A percentile compares a stretch with the other conserved stretches of the same genome.
phyloP scores from a whole-genome alignment of 164 flowering plant genomes.

The Tetracentron sinense region DNA sequence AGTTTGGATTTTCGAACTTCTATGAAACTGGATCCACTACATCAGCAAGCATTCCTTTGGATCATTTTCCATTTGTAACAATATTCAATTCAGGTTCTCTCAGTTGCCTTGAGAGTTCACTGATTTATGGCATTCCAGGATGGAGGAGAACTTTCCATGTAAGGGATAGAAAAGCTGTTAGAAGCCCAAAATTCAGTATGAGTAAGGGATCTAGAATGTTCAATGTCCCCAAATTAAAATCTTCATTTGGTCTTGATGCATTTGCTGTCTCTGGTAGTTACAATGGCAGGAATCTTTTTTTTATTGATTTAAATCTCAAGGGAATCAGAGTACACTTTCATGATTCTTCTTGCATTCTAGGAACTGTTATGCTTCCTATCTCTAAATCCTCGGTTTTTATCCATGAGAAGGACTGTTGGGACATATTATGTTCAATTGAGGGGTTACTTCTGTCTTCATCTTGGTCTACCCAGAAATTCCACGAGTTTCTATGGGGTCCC shows the following conservation, averaged over 20 bases:
- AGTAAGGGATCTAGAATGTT: slow-evolving; percentile 22
- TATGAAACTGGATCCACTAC: slow-evolving; percentile 35
- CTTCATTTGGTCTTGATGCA: slow-evolving; percentile 1
- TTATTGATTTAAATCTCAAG: slow-evolving; percentile 37
- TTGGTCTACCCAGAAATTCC: slow-evolving; percentile 42
- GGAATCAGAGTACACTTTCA: slow-evolving; percentile 65
- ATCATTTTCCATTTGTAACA: slow-evolving; percentile 64
- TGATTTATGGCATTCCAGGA: slow-evolving; percentile 32
- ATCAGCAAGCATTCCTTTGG: slow-evolving; percentile 40
- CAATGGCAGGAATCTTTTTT: slow-evolving; percentile 9
- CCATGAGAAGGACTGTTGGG: slow-evolving; percentile 36
- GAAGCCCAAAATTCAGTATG: slow-evolving; percentile 19
- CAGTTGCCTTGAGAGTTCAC: slow-evolving; percentile 45
- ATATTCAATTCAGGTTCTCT: slow-evolving; percentile 38
- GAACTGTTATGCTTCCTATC: slow-evolving; percentile 44
- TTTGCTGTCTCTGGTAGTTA: slow-evolving; percentile 7
- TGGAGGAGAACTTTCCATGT: slow-evolving; percentile 44
- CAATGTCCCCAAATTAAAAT: slow-evolving; percentile 12
- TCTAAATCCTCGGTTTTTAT: slow-evolving; percentile 35
- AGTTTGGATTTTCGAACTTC: slow-evolving; percentile 67
- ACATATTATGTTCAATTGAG: slow-evolving; percentile 53
- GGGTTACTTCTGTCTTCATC: slow-evolving; percentile 59
- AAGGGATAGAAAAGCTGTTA: slow-evolving; percentile 28
- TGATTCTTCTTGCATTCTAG: slow-evolving; percentile 69
- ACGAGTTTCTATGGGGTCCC: slow-evolving; percentile 65